Conservation (phyloP, 805 yeast species). For the Candida succiphila region DNA sequence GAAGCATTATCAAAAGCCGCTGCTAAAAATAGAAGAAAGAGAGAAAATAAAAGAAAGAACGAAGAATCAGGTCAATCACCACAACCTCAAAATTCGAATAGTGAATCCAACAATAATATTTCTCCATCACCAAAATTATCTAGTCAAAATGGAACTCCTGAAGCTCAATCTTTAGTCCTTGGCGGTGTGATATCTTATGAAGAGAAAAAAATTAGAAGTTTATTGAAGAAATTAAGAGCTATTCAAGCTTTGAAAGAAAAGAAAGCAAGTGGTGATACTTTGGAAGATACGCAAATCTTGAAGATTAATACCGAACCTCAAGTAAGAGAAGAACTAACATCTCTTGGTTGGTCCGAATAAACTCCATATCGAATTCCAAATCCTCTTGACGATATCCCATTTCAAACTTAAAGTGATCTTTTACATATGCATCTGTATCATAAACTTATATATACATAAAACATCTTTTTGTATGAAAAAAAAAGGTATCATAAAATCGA, state of each 20-base stretch:
- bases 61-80: constrained; percentile 10
- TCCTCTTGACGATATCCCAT: too few species aligned
- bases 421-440: too few species aligned
- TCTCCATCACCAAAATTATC: constrained; percentile 2
- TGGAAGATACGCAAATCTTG: constrained; percentile 88
- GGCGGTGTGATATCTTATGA: constrained; percentile 67
- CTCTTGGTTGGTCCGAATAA: constrained; percentile 50
- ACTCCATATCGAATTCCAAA: too few species aligned
- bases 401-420: too few species aligned
- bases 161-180: constrained; percentile 30
- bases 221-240: constrained; percentile 91
- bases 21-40: constrained; percentile 66
- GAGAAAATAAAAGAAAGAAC: constrained; percentile 44
- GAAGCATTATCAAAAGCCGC: constrained; percentile 51
- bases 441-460: too few species aligned
- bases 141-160: constrained; percentile 5
- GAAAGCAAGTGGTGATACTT: constrained; percentile 70
- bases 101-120: constrained; percentile 1
- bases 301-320: constrained; percentile 83
- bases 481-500: too few species aligned
- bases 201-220: constrained; percentile 85
- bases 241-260: constrained; percentile 83
- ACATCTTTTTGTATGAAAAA: too few species aligned
- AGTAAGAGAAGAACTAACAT: constrained; percentile 62
- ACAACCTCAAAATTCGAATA: constrained; percentile 3